phyloP scores from a whole-genome alignment of 352 stramenopile species.

The Globisporangium rhizosaccharum region DNA sequence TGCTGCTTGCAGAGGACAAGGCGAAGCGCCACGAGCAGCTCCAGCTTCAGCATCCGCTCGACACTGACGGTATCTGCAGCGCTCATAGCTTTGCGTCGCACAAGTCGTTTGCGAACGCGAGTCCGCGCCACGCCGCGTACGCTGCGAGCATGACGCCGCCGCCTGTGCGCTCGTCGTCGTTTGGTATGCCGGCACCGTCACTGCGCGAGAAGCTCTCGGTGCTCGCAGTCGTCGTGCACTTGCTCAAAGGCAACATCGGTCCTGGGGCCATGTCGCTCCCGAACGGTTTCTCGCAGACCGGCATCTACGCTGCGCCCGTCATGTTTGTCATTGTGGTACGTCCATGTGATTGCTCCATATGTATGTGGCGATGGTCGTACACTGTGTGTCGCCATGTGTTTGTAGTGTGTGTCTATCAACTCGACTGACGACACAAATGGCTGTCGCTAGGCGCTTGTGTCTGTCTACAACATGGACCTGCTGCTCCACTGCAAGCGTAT shows the following conservation, averaged over 20 bases:
- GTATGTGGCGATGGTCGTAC: too few species aligned
- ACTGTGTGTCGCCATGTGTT: neutral
- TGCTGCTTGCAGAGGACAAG: neutral
- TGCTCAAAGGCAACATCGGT: constrained; percentile 76
- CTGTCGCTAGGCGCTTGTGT: constrained; percentile 49
- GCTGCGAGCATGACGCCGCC: neutral
- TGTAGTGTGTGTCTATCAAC: too few species aligned
- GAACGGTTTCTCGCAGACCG: constrained; percentile 70
- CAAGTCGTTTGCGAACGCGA: neutral
- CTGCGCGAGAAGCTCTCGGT: constrained; percentile 46
- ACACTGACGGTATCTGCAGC: neutral
- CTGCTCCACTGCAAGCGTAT: constrained; percentile 60
- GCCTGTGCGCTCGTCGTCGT: neutral
- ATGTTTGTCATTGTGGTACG: constrained; percentile 59
- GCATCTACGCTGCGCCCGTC: constrained; percentile 48
- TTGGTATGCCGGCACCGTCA: neutral
- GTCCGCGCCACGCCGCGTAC: neutral
- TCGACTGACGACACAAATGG: neutral
- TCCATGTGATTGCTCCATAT: constrained; percentile 3
- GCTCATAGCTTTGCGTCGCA: neutral
- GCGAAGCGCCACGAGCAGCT: constrained; percentile 1
- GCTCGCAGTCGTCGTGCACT: constrained; percentile 50
- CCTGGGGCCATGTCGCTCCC: constrained; percentile 75
- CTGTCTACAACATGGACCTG: constrained; percentile 83
- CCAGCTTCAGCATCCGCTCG: neutral